Conservation (phyloP, 164 flowering plant species). For the Vitis vinifera region ASM3070453v1 NC_081808.1:4520501-4521000, state of each 20-base stretch:
- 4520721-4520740: slow-evolving; percentile 75
- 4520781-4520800: slow-evolving; percentile 91
- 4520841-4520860: background rate
- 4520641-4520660: no score
- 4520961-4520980: slow-evolving; percentile 94
- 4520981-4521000: slow-evolving; percentile 92
- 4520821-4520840: slow-evolving; percentile 23
- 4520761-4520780: slow-evolving; percentile 87
- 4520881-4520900: background rate
- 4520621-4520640: no score
- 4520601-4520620: no score
- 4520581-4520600: no score
- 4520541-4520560: no score
- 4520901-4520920: background rate
- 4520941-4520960: slow-evolving; percentile 86
- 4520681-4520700: no score
- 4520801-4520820: slow-evolving; percentile 94
- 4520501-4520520: no score
- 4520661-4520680: no score
- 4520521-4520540: no score
- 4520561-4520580: no score
- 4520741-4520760: slow-evolving; percentile 94
- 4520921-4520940: slow-evolving; percentile 76
- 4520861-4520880: no score
- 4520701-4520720: background rate